A percentile compares a stretch with the other conserved stretches of the same genome.
These are phyloP conservation scores for Pelargonium cotyledonis DNA, from an alignment of 441 rosid species.

Conservation along the genomic window DNA sequence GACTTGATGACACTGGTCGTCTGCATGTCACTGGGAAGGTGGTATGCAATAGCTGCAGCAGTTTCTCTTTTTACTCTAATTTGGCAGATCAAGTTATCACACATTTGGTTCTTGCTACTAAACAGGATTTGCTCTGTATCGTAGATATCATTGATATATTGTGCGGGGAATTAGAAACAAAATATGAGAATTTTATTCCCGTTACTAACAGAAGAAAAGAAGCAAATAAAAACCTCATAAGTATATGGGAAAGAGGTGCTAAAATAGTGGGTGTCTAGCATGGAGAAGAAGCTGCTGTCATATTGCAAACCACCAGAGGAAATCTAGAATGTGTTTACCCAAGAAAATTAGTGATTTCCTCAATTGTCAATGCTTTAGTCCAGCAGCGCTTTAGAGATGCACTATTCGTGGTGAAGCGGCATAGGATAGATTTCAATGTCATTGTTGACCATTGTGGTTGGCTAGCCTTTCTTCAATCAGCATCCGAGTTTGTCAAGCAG, in stretches of 20 bases:
- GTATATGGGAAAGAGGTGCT: conserved; percentile 93
- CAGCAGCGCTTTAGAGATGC: conserved; percentile 72
- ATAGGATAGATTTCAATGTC: conserved; percentile 84
- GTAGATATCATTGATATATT: conserved; percentile 60
- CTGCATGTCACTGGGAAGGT: conserved; percentile 52
- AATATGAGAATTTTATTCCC: conserved; percentile 44
- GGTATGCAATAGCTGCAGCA: conserved; percentile 75
- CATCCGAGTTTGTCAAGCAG: conserved; percentile 75
- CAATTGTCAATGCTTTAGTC: conserved; percentile 62
- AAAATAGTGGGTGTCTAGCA: conserved; percentile 72
- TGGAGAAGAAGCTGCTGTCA: conserved; percentile 82
- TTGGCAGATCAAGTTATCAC: conserved; percentile 53
- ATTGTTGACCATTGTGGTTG: conserved; percentile 78
- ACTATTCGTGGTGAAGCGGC: conserved; percentile 82
- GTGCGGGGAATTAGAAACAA: conserved; percentile 46
- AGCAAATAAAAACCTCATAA: conserved; percentile 49
- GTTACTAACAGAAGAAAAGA: conserved; percentile 45
- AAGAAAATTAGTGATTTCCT: conserved; percentile 76
- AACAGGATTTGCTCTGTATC: conserved; percentile 76
- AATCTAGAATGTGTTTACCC: conserved; percentile 85
- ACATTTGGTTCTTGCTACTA: conserved; percentile 75
- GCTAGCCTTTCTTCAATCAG: conserved; percentile 63
- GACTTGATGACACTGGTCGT: conserved; percentile 78
- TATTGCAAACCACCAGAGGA: conserved; percentile 77
- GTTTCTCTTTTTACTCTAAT: conserved; percentile 79